These are phyloP conservation scores for Backusella luteola DNA, from an alignment of 192 early-diverging fungal genomes.

Conservation along the genomic window DNA sequence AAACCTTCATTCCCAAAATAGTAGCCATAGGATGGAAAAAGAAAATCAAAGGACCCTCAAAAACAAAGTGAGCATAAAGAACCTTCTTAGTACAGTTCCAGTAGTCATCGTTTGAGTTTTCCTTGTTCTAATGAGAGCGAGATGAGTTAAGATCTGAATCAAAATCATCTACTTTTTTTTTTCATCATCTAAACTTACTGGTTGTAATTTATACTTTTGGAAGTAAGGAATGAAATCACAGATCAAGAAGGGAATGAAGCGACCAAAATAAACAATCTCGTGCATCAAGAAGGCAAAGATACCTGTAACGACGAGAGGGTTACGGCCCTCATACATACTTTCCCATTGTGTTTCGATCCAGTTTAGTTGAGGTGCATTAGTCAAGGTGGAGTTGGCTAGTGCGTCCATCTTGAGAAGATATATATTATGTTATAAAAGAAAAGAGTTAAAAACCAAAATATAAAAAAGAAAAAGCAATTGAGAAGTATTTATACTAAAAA, in stretches of 20 bases:
- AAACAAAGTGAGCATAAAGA: slow-evolving; percentile 73
- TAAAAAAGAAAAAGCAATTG: neutral
- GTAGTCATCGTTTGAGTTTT: slow-evolving; percentile 60
- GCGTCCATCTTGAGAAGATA: neutral
- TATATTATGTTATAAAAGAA: neutral
- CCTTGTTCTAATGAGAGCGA: slow-evolving; percentile 48
- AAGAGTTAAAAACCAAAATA: neutral
- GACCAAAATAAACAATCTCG: slow-evolving; percentile 91
- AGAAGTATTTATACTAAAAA: neutral
- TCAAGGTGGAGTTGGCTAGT: neutral
- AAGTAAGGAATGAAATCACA: slow-evolving; percentile 86
- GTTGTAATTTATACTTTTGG: slow-evolving; percentile 91
- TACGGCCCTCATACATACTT: slow-evolving; percentile 66
- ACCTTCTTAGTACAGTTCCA: slow-evolving; percentile 72
- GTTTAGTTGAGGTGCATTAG: slow-evolving; percentile 4
- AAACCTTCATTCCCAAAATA: slow-evolving; percentile 83
- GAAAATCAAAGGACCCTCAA: slow-evolving; percentile 89
- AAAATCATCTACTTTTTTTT: neutral
- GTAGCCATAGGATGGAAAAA: slow-evolving; percentile 82
- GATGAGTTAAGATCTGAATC: neutral
- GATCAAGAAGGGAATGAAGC: slow-evolving; percentile 83
- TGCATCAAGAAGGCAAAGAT: slow-evolving; percentile 84
- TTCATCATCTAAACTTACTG: slow-evolving; percentile 33
- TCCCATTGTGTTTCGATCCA: slow-evolving; percentile 62
- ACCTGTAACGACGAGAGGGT: slow-evolving; percentile 69